These are phyloP conservation scores for Mycena floridula DNA, from an alignment of 768 basidiomycete species.

Conservation along the genomic window DNA sequence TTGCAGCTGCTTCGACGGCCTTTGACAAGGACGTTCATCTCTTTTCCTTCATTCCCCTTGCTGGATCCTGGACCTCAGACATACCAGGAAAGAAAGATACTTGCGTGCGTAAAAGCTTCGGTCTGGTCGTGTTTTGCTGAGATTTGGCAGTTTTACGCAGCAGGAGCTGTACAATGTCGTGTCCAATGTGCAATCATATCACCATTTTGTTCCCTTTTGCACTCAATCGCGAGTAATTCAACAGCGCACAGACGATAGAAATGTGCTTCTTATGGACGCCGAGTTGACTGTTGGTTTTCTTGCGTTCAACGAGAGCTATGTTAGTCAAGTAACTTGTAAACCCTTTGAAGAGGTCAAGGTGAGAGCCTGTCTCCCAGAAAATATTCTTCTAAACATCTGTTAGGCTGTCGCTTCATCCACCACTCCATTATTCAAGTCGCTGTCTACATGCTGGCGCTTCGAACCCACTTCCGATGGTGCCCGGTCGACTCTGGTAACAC, in stretches of 20 bases:
- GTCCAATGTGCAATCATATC: constrained; percentile 82
- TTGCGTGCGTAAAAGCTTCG: constrained; percentile 59
- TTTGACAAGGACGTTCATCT: constrained; percentile 25
- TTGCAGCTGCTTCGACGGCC: not conserved
- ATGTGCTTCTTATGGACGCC: constrained; percentile 53
- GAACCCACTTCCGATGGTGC: constrained; percentile 34
- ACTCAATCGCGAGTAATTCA: constrained; percentile 60
- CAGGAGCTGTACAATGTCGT: constrained; percentile 82
- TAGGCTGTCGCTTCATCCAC: constrained; percentile 70
- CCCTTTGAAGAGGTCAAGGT: constrained; percentile 81
- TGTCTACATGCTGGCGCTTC: constrained; percentile 72
- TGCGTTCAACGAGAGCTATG: constrained; percentile 80
- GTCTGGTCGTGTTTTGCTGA: constrained; percentile 3
- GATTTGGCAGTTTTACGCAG: constrained; percentile 57
- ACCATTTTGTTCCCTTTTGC: constrained; percentile 87
- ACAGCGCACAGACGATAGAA: constrained; percentile 21
- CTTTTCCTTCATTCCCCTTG: constrained; percentile 28
- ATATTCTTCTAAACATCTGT: not conserved
- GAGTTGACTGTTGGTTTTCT: constrained; percentile 89
- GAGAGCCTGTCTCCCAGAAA: constrained; percentile 3
- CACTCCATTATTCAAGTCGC: constrained; percentile 67
- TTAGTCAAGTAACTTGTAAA: constrained; percentile 74
- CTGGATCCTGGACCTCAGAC: constrained; percentile 41
- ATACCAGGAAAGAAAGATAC: constrained; percentile 79
- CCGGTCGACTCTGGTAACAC: constrained; percentile 48